Evolutionary conservation across 2,329 filamentous ascomycete genomes (phyloP), one percentile per base, ranked within the genome.

Genomic region (Fusarium setosum): DNA sequence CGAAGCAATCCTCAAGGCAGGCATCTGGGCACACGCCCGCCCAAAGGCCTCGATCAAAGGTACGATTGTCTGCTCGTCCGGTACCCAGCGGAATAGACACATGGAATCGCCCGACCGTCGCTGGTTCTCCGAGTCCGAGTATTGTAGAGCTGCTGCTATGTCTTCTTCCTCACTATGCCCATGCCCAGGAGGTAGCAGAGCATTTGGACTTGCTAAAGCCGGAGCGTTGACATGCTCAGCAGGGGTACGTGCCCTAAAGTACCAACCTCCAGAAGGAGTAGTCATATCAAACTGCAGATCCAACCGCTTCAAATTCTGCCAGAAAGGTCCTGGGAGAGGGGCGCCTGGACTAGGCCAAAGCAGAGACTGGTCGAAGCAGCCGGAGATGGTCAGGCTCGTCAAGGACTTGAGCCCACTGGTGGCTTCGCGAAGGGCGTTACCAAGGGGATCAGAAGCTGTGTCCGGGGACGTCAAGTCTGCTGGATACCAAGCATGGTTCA

Each of bases 1-100:
- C 3, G 60, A 63, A 3, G 63, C 60, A 6, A 61, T 55, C 35
- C 56, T 64, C 21, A 66, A 21, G 12, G 42, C 35, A 7, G 56
- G 60, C 50, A 64, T 64, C 54, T 66, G 60, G 8, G 57, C 47
- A 35, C 63, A 66, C 11, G 34, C 61, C 26, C 57, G 56, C 13
- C 56, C 63, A 52, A 66, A 66, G n/a, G 60, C 60, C 32, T 63
- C 53, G 21, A 66, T 49, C 21, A 66, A 35, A 29, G 63, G 63
- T 11, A 51, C 42, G 13, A 66, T 55, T 31, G 51, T 45, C 17
- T 41, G n/a, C 15, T 64, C 63, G 29, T 66, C 56, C 35, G 63
- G 60, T 20, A 58, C 61, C 60, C 56, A 64, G 32, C 57, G 60
- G 23, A 66, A 64, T 47, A 65, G 24, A 45, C 61, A 62, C 63